Base-by-base conservation (phyloP, 108 stramenopile genomes). In the Conticribra weissflogii region DNA sequence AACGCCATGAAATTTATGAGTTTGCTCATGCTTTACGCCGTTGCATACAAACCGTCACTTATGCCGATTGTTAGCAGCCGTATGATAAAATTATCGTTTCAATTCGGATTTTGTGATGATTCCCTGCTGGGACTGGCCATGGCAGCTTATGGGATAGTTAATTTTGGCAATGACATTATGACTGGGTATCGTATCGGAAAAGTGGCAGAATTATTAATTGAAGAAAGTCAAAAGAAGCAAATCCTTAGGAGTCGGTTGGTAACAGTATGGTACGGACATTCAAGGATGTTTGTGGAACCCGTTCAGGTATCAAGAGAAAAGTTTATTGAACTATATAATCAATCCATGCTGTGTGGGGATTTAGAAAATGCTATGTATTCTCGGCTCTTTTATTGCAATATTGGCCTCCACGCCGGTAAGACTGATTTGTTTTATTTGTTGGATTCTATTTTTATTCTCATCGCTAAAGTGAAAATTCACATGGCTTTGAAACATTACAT, bases 31-130 rank as follows among this genome's bases (percentile, higher is more conserved):
- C 12, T 4, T 4, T 59, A 59, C 18, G 21, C 22, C 17, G 3
- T 36, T 41, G 17, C 3, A 17, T 33, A 4, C 18, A 59, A 59
- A 41, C 57, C 31, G 3, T 28, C n/a, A 24, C 34, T 36, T 3
- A 4, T 59, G n/a, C 57, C 57, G 5, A 5, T 59, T 36, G 3
- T 59, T 3, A 59, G 31, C 18, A n/a, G 31, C n/a, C 5, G 57
- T n/a, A 59, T 59, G 57, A 25, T 59, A 17, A 33, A 25, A 22
- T 4, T 59, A 4, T 28, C 33, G 3, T n/a, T 59, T 28, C 57
- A 59, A 25, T 59, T 4, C 3, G 57, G 57, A 59, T 41, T 59
- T 16, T 59, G 57, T 24, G 33, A 59, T 25, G 57, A 59, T 16
- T 41, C 36, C 5, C 5, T 41, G 12, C 5, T 41, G 5, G 36